phyloP scores from a whole-genome alignment of 352 stramenopile species.

The Pythium sukuiense region DNA sequence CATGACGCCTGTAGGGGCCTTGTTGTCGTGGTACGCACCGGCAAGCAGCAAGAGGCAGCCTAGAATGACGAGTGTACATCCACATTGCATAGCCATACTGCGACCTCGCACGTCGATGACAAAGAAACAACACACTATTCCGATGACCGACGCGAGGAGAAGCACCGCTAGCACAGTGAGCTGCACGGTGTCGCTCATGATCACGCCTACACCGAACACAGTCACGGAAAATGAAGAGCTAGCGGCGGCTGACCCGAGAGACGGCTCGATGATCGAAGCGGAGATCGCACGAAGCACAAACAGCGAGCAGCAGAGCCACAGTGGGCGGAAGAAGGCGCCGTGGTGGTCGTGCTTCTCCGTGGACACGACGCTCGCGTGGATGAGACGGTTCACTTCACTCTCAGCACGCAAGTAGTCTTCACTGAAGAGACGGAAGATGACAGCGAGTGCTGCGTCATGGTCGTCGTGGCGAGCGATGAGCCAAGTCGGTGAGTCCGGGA shows the following conservation, averaged over 20 bases:
- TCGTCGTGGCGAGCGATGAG: constrained; percentile 74
- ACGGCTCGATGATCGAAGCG: constrained; percentile 49
- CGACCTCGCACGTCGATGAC: constrained; percentile 70
- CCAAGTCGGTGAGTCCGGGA: constrained; percentile 81
- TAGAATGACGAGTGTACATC: constrained; percentile 52
- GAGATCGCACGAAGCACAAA: constrained; percentile 52
- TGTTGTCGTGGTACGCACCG: constrained; percentile 34
- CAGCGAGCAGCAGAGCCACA: constrained; percentile 57
- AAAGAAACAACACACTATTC: constrained; percentile 52
- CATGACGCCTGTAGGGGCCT: constrained; percentile 31
- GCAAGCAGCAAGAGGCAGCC: constrained; percentile 52
- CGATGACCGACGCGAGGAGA: constrained; percentile 46
- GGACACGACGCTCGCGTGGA: constrained; percentile 71
- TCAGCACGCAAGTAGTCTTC: constrained; percentile 55
- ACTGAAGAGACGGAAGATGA: constrained; percentile 58
- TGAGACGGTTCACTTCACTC: constrained; percentile 68
- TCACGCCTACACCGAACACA: constrained; percentile 58
- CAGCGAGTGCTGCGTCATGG: constrained; percentile 56
- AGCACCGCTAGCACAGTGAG: constrained; percentile 44
- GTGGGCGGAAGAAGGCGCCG: constrained; percentile 64
- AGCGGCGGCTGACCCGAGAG: constrained; percentile 41
- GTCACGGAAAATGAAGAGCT: constrained; percentile 47
- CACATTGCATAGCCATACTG: constrained; percentile 48
- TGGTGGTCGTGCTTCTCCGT: constrained; percentile 49
- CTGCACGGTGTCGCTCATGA: constrained; percentile 51